Percentiles rank a stretch among this genome's conserved stretches.
phyloP scores from a whole-genome alignment of 176 grass and related monocot species.

The Pontederia paniculata region DNA sequence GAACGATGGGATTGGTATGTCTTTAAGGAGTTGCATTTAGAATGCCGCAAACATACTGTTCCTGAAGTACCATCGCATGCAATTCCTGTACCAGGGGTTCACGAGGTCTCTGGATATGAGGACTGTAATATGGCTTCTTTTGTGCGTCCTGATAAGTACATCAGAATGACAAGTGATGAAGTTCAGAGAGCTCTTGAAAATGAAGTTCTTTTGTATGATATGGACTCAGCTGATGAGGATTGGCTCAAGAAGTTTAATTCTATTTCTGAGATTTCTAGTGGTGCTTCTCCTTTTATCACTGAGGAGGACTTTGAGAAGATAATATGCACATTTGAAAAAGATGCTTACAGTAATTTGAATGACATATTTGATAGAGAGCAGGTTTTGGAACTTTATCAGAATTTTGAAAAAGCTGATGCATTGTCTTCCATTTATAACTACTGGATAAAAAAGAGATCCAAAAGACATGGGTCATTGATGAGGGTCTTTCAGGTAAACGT shows the following conservation, averaged over 20 bases:
- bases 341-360: constrained; percentile 49
- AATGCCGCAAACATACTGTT: constrained; percentile 53
- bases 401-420: constrained; percentile 38
- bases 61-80: constrained; percentile 23
- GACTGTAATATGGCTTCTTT: constrained; percentile 25
- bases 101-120: constrained; percentile 31
- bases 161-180: constrained; percentile 59
- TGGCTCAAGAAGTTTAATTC: constrained; percentile 46
- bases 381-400: constrained; percentile 34
- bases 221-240: constrained; percentile 74
- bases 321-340: constrained; percentile 71
- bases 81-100: constrained; percentile 62
- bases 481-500: constrained; percentile 75
- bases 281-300: constrained; percentile 22
- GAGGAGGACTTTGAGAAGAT: constrained; percentile 59
- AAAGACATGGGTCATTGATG: constrained; percentile 41
- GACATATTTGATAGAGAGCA: constrained; percentile 29
- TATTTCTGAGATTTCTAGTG: constrained; percentile 10
- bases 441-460: constrained; percentile 58
- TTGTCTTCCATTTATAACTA: constrained; percentile 42
- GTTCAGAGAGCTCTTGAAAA: constrained; percentile 38
- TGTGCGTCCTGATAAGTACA: constrained; percentile 44
- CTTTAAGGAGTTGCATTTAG: constrained; percentile 78
- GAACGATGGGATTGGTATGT: constrained; percentile 86
- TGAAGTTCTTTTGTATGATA: constrained; percentile 50